Base-by-base conservation (phyloP, 345 rosid species). In the Murraya paniculata region DNA sequence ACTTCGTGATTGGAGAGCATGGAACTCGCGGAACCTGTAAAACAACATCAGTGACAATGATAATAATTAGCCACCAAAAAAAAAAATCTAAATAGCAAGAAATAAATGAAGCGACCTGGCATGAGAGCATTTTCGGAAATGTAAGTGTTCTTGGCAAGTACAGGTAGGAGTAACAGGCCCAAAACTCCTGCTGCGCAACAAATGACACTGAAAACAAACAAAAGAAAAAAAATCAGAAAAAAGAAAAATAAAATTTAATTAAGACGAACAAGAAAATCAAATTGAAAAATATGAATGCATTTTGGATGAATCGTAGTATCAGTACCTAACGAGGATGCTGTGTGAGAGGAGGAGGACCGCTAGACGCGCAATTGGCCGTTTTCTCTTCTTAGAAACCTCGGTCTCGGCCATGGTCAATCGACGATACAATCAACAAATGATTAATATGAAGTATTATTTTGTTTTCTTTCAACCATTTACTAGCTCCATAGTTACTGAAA, bases 111-210 rank as follows among this genome's bases (percentile, higher is more conserved):
- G n/a, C 7, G 58, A 95, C 99, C 97, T 85, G 98, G 98, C 97
- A 96, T 91, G 75, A 96, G 91, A 66, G 98, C 99, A 80, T 96
- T 96, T 88, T 96, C 99, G 30, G 99, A 96, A 74, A 92, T 89
- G 89, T 94, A 90, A 77, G 99, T 92, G 90, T 88, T 96, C 91
- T 94, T 94, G 66, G 97, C 97, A 38, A 96, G 91, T 38, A 91
- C 86, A 39, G 99, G 98, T 13, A 96, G 84, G 35, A 91, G 81
- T 39, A 96, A 79, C 78, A 96, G 89, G 71, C 92, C 94, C 65
- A 89, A 13, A 84, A 94, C 83, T 25, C 98, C 98, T 80, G 97
- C 87, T 14, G 79, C 81, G 85, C 88, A 96, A 81, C 95, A 94
- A 57, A 88, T 72, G 78, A 94, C 90, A 79, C 99, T 92, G 89